Percentiles rank a stretch among this genome's conserved stretches.
These are phyloP conservation scores for Fusarium subglutinans DNA, from an alignment of 2,329 filamentous ascomycete genomes.

Conservation along the genomic window DNA sequence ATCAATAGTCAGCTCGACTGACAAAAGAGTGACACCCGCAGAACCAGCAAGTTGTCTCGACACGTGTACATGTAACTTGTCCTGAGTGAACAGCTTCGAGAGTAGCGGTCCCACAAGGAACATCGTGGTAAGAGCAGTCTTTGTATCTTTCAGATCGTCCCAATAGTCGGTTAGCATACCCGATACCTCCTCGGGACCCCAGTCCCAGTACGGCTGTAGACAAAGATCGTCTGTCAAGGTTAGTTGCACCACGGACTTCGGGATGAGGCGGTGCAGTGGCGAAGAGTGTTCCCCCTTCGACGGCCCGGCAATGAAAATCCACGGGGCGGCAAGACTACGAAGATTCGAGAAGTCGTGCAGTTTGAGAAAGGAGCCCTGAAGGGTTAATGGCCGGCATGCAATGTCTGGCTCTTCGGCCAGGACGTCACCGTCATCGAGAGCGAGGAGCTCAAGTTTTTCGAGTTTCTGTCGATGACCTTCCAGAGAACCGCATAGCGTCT, in stretches of 20 bases:
- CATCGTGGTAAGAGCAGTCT: neutral
- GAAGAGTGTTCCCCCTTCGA: neutral
- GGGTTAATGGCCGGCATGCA: neutral
- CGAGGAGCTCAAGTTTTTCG: neutral
- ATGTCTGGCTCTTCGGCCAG: rapidly evolving
- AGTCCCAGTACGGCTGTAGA: neutral
- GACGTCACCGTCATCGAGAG: neutral
- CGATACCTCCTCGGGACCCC: rapidly evolving
- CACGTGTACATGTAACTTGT: rapidly evolving
- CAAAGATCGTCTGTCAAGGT: neutral
- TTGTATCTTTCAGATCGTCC: neutral
- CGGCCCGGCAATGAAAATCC: neutral
- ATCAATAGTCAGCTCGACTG: neutral
- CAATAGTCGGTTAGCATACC: rapidly evolving
- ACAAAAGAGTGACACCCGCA: neutral
- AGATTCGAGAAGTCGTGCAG: neutral
- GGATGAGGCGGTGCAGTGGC: neutral
- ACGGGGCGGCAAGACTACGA: rapidly evolving
- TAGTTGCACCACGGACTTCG: neutral
- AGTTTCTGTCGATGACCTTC: neutral
- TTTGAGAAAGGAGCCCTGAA: neutral
- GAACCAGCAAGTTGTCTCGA: neutral
- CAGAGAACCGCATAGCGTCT: neutral
- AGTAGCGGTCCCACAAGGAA: neutral
- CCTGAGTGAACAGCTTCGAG: rapidly evolving